Evolutionary conservation across 1,284 basidiomycete species (phyloP).

Genomic region (Trichosporon sp.): DNA sequence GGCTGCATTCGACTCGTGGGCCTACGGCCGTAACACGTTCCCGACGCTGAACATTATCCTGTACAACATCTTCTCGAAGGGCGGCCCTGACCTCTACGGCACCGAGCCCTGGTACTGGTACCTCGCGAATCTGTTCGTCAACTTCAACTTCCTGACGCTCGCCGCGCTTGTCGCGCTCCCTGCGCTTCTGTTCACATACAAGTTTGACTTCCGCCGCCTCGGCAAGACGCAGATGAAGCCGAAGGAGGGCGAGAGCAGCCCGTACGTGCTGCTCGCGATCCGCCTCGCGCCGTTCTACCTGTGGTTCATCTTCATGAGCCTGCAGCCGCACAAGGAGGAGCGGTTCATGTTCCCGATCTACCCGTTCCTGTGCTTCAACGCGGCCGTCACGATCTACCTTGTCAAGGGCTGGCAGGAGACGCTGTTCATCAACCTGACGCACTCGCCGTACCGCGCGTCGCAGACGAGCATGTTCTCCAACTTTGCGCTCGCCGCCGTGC

Average conservation of each 20-base stretch:
- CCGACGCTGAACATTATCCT: slow-evolving; percentile 89
- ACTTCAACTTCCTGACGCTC: slow-evolving; percentile 83
- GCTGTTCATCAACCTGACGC: slow-evolving; percentile 66
- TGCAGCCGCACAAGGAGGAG: slow-evolving; percentile 94
- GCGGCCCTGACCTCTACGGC: slow-evolving; percentile 83
- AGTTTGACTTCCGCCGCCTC: slow-evolving; percentile 71
- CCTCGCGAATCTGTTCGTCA: slow-evolving; percentile 77
- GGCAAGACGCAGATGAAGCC: slow-evolving; percentile 58
- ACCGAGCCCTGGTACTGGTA: slow-evolving; percentile 84
- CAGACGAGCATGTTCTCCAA: slow-evolving; percentile 68
- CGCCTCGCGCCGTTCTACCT: slow-evolving; percentile 81
- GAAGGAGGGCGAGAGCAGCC: slow-evolving; percentile 62
- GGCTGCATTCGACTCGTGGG: slow-evolving; percentile 73
- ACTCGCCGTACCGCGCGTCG: slow-evolving; percentile 81
- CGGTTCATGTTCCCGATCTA: slow-evolving; percentile 96
- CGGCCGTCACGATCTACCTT: slow-evolving; percentile 77
- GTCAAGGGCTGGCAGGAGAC: slow-evolving; percentile 78
- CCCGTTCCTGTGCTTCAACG: slow-evolving; percentile 88
- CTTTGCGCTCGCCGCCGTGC: slow-evolving; percentile 66
- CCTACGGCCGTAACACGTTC: slow-evolving; percentile 73
- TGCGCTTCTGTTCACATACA: slow-evolving; percentile 68
- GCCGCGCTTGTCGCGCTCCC: slow-evolving; percentile 78
- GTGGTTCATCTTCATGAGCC: slow-evolving; percentile 73
- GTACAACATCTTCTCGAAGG: slow-evolving; percentile 78
- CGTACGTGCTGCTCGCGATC: slow-evolving; percentile 68